Base-by-base conservation (phyloP, 768 basidiomycete genomes). In the Hysterangium stoloniferum region DNA sequence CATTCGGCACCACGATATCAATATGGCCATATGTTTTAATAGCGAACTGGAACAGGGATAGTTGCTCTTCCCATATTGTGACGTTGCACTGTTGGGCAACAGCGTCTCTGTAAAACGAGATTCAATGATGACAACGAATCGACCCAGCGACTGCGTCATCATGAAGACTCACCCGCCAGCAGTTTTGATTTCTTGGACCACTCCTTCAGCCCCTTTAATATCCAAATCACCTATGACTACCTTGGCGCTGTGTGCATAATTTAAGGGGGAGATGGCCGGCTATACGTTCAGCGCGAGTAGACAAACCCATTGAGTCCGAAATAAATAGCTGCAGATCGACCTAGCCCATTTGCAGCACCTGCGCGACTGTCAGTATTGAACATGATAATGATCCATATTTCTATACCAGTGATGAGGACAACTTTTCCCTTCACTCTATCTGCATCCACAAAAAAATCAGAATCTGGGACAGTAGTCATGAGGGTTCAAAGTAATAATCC, bases 291-390 rank as follows among this genome's bases (percentile, higher is more conserved):
- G 17, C 13, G n/a, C 9, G 19, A 3, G 12, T 29, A 43, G 3
- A 59, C 68, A 41, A 46, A 77, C 78, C 77, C 77, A 52, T 74
- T 62, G 37, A 63, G 66, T n/a, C 73, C 77, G 58, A 78, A 77
- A n/a, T 64, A 66, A 6, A 73, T 55, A 4, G 78, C 78, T 2
- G 72, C 62, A 53, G 76, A 73, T 59, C 65, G 71, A 42, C 77
- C 78, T 50, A 80, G 77, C 2, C 78, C 78, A 59, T 72, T 73
- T 4, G 70, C 74, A 43, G 71, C 75, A 52, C 75, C 75, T 77
- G 45, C 6, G 22, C 11, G 13, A 48, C 13, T 33, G 37, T 17
- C 33, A 43, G 8, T 20, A 25, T 29, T 7, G 20, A 17, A 8
- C 5, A 34, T 53, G 28, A 52, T 12, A 1, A 17, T 4, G 28